Evolutionary conservation across 1,284 basidiomycete genomes (phyloP).

Genomic region (Melampsora americana): DNA sequence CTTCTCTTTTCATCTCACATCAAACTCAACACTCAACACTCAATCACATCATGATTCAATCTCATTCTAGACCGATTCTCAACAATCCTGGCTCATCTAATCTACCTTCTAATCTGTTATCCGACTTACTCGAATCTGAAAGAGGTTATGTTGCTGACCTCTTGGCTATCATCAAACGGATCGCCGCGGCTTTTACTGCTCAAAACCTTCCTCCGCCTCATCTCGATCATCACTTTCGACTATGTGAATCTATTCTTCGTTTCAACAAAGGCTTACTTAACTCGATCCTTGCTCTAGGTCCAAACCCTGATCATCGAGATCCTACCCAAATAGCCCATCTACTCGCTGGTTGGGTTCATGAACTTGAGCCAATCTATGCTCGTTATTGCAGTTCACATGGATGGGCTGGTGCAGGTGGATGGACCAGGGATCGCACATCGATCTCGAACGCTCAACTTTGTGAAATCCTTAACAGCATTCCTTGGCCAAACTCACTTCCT

Average conservation of each 20-base stretch:
- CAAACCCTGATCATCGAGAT: background rate
- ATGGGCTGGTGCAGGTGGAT: slow-evolving; percentile 32
- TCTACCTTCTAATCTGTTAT: background rate
- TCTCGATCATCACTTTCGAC: slow-evolving; percentile 31
- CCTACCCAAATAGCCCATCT: slow-evolving; percentile 10
- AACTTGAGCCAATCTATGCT: slow-evolving; percentile 17
- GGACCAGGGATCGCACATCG: slow-evolving; percentile 12
- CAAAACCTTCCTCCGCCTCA: slow-evolving; percentile 22
- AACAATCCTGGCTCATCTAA: background rate
- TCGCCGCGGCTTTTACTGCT: slow-evolving; percentile 13
- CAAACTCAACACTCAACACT: background rate
- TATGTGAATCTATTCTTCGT: slow-evolving; percentile 18
- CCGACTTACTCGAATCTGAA: slow-evolving; percentile 18
- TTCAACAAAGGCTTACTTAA: slow-evolving; percentile 20
- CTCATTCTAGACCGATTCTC: background rate
- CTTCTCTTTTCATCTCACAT: background rate
- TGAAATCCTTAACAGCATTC: slow-evolving; percentile 11
- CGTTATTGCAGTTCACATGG: slow-evolving; percentile 29
- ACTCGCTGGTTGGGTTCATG: slow-evolving; percentile 5
- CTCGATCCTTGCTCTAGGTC: slow-evolving; percentile 5
- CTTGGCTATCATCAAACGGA: slow-evolving; percentile 16
- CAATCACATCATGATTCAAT: background rate
- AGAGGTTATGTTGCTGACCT: slow-evolving; percentile 16
- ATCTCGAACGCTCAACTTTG: slow-evolving; percentile 6
- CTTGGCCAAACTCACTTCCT: slow-evolving; percentile 29